Percentiles rank a stretch among this genome's conserved stretches.
These are phyloP conservation scores for Pisolithus marmoratus DNA, from an alignment of 768 basidiomycete species.

Conservation along the genomic window DNA sequence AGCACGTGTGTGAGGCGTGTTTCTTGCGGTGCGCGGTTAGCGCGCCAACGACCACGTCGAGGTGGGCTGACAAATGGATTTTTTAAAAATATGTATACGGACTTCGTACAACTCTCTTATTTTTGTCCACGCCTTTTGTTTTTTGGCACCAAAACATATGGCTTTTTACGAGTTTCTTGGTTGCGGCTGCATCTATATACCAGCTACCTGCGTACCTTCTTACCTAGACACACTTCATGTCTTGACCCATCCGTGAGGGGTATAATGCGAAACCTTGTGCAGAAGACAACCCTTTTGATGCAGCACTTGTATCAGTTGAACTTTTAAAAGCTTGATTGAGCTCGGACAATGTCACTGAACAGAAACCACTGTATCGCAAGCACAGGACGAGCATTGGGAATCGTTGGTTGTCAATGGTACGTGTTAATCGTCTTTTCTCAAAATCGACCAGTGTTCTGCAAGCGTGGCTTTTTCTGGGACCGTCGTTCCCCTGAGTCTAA, in stretches of 20 bases:
- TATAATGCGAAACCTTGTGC: background rate
- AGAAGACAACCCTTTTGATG: background rate
- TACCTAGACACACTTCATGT: slow-evolving; percentile 3
- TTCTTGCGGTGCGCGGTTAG: slow-evolving; percentile 2
- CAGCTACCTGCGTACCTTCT: background rate
- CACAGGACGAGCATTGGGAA: no score
- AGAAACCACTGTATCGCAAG: no score
- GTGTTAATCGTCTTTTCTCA: no score
- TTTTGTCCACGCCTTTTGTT: slow-evolving; percentile 2
- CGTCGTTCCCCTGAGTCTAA: no score
- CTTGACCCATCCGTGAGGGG: background rate
- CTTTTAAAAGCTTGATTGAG: no score
- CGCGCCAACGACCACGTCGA: slow-evolving; percentile 8
- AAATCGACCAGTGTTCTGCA: no score
- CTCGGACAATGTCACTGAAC: no score
- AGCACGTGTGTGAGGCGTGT: slow-evolving; percentile 10
- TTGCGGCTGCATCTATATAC: slow-evolving; percentile 16
- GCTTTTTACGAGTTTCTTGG: slow-evolving; percentile 23
- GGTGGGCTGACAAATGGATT: slow-evolving; percentile 24
- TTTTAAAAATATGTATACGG: slow-evolving; percentile 21
- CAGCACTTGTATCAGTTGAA: background rate
- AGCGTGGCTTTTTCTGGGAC: no score
- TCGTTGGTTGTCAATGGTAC: no score
- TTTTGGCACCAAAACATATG: slow-evolving; percentile 3
- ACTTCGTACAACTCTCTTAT: slow-evolving; percentile 8